Conservation (phyloP, 371 early-diverging fungal genomes). For the Rhizopus stolonifer region DNA sequence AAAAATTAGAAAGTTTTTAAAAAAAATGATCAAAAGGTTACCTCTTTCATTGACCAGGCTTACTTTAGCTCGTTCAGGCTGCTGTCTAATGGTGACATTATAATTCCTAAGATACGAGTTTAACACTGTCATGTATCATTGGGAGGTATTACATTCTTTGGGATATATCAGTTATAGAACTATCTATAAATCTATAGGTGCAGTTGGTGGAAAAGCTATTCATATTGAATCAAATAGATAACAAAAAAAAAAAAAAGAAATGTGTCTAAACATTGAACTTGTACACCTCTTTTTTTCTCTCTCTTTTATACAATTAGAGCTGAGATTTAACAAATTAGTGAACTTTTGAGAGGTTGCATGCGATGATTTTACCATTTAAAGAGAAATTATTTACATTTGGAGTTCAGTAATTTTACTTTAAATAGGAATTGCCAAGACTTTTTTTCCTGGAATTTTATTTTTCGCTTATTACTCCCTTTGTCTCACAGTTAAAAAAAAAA, state of each 20-base stretch:
- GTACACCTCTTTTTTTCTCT: not conserved
- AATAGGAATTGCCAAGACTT: constrained; percentile 26
- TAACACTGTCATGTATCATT: no score
- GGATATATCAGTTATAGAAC: constrained; percentile 33
- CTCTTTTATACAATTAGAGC: not conserved
- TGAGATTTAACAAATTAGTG: constrained; percentile 3
- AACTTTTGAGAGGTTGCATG: constrained; percentile 11
- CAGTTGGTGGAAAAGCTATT: constrained; percentile 20
- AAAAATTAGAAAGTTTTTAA: no score
- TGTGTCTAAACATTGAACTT: not conserved
- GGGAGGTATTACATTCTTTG: constrained; percentile 36
- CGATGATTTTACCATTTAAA: constrained; percentile 16
- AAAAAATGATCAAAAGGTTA: no score
- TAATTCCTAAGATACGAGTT: no score
- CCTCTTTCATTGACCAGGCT: constrained; percentile 34
- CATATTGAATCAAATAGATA: constrained; percentile 2
- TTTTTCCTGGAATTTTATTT: constrained; percentile 18
- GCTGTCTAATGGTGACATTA: constrained; percentile 17
- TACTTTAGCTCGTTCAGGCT: constrained; percentile 27
- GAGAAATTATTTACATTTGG: constrained; percentile 32
- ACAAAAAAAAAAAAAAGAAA: constrained; percentile 12
- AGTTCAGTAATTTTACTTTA: constrained; percentile 15
- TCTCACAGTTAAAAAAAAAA: no score
- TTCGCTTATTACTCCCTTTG: not conserved
- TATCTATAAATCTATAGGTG: constrained; percentile 46